Percentiles rank a stretch among this genome's conserved stretches.
These are phyloP conservation scores for Earliella scabrosa DNA, from an alignment of 1,284 basidiomycete genomes.

Conservation along the genomic window DNA sequence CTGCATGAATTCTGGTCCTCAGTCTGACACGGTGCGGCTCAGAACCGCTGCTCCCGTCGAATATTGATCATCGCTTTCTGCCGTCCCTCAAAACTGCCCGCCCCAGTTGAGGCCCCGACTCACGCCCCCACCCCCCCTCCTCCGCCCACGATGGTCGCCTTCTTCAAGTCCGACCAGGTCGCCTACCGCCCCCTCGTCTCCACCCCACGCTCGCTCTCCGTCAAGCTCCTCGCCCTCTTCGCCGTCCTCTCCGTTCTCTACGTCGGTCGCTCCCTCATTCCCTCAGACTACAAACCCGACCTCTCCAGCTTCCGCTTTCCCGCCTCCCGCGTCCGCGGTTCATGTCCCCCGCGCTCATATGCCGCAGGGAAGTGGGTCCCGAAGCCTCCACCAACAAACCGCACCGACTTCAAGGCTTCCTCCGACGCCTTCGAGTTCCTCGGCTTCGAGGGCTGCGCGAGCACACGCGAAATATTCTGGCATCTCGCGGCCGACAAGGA, in stretches of 20 bases:
- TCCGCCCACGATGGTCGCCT: constrained; percentile 18
- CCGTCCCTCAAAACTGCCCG: too few species aligned
- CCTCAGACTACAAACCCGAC: constrained; percentile 12
- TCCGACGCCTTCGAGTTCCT: constrained; percentile 52
- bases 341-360: constrained; percentile 50
- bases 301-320: constrained; percentile 11
- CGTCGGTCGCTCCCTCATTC: constrained; percentile 20
- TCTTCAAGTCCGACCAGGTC: constrained; percentile 19
- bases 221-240: constrained; percentile 20
- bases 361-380: constrained; percentile 47
- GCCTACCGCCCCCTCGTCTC: constrained; percentile 20
- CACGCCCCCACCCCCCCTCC: not conserved
- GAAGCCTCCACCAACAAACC: constrained; percentile 30
- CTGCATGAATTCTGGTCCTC: too few species aligned
- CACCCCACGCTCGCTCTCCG: constrained; percentile 17
- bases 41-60: too few species aligned
- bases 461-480: constrained; percentile 62
- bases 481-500: constrained; percentile 57
- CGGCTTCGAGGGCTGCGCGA: constrained; percentile 63
- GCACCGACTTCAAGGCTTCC: constrained; percentile 18
- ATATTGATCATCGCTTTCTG: too few species aligned
- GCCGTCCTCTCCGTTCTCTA: constrained; percentile 18
- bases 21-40: not conserved
- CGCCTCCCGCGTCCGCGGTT: constrained; percentile 8
- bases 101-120: not conserved